Conservation (phyloP, 78 protist species). For the Polysphondylium violaceum region DNA sequence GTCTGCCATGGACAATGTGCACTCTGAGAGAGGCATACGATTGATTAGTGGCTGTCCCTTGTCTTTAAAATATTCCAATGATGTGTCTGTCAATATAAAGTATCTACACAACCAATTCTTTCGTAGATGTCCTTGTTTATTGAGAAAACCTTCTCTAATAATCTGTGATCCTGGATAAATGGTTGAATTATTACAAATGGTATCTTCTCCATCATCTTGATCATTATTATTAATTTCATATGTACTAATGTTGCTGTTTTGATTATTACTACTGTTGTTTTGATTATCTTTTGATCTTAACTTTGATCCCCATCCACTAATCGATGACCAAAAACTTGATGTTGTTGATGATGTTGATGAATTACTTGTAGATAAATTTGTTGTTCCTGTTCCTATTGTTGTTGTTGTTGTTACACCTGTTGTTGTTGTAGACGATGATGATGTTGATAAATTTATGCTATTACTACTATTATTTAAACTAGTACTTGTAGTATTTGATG, state of each 20-base stretch:
- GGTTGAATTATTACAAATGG: constrained; percentile 4
- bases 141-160: constrained; percentile 60
- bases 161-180: constrained; percentile 4
- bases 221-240: background rate
- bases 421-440: background rate
- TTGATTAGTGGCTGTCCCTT: constrained; percentile 28
- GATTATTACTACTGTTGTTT: background rate
- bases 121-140: constrained; percentile 73
- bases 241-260: background rate
- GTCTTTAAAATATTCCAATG: constrained; percentile 48
- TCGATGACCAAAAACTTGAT: constrained; percentile 12
- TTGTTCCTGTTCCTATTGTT: background rate
- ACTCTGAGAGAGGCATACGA: constrained; percentile 35
- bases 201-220: constrained; percentile 32
- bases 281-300: background rate
- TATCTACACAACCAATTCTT: constrained; percentile 77
- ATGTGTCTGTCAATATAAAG: constrained; percentile 44
- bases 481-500: background rate
- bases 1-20: constrained; percentile 60
- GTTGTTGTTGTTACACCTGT: background rate
- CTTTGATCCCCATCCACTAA: constrained; percentile 1
- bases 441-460: background rate
- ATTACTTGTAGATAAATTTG: background rate
- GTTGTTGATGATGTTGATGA: background rate
- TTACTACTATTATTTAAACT: background rate